Evolutionary conservation across 108 stramenopile species (phyloP), one percentile per base, ranked within the genome.

Genomic region (Pseudonitzschia multiseries): DNA sequence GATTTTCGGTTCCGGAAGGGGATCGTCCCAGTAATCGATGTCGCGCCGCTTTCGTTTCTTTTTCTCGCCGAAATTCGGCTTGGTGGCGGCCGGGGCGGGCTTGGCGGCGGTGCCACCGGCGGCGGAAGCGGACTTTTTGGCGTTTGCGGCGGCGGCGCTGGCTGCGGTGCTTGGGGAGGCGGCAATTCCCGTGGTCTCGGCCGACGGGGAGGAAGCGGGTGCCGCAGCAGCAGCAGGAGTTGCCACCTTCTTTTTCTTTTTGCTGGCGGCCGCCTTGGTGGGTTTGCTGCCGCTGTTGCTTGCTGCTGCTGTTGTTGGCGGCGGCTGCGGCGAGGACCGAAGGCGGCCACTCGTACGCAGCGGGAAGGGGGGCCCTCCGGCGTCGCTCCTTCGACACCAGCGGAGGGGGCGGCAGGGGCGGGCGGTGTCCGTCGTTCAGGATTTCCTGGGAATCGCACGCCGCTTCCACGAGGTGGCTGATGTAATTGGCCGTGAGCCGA

Each of bases 21-120:
- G 88, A 40, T 89, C 87, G 52, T 93, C 93, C 88, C 88, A 93
- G 41, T 87, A 91, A 74, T 91, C 88, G 29, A 76, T 74, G 14
- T 54, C 64, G 15, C 59, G 36, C 20, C 78, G 66, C 43, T 68
- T 59, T 77, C 75, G 74, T 22, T 76, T 72, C 31, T 26, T 64
- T 48, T 27, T 43, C 20, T 71, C 73, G 26, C 51, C 62, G 51
- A 75, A 69, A 29, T 75, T 67, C 44, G 21, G 32, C 17, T 62
- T 62, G 29, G 48, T 67, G 17, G 46, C 41, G 21, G 41, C 71
- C 20, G 51, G 41, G 10, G 29, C 28, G 13, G 43, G 41, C 4
- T 27, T 65, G n/a, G 46, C n/a, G 21, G 27, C 21, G 54, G 22
- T 33, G 14, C 12, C 67, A 63, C 21, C 28, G 65, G 61, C 73